Conservation (phyloP, 2,329 filamentous ascomycete genomes). For the Teratosphaeria destructans region DNA sequence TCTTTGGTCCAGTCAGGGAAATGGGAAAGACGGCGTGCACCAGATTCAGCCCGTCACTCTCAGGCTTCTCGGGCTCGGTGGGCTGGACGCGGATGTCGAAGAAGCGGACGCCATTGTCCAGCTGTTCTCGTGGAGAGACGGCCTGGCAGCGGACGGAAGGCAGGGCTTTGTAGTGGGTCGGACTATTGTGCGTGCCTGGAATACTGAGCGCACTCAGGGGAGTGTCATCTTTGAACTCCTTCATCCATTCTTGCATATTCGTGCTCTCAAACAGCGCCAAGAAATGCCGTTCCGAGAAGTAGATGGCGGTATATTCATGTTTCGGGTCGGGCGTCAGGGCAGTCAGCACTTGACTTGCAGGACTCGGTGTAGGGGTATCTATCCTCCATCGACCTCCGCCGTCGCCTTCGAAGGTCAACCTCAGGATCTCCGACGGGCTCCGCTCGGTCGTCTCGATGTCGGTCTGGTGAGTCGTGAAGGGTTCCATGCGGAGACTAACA, state of each 20-base stretch:
- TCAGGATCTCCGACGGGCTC: slow-evolving; percentile 52
- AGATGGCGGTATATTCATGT: slow-evolving; percentile 33
- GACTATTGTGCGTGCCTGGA: slow-evolving; percentile 91
- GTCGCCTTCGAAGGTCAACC: slow-evolving; percentile 61
- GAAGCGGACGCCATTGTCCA: slow-evolving; percentile 85
- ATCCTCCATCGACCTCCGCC: slow-evolving; percentile 56
- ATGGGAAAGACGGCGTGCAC: slow-evolving; percentile 89
- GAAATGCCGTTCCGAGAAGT: slow-evolving; percentile 28
- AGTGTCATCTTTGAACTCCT: slow-evolving; percentile 56
- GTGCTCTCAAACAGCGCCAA: slow-evolving; percentile 60
- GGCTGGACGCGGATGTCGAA: slow-evolving; percentile 80
- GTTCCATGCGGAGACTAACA: slow-evolving; percentile 51
- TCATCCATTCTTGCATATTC: slow-evolving; percentile 70
- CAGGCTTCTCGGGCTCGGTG: slow-evolving; percentile 44
- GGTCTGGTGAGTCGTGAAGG: slow-evolving; percentile 57
- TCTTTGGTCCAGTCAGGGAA: slow-evolving; percentile 69
- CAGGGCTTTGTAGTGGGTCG: slow-evolving; percentile 71
- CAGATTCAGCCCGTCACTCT: slow-evolving; percentile 57
- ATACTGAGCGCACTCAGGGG: slow-evolving; percentile 76
- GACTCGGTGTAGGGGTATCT: slow-evolving; percentile 52
- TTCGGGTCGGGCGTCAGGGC: slow-evolving; percentile 30
- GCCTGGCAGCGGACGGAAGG: slow-evolving; percentile 91
- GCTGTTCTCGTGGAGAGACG: slow-evolving; percentile 63
- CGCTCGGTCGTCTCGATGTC: slow-evolving; percentile 51
- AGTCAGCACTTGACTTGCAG: slow-evolving; percentile 27